These are phyloP conservation scores for Phytopythium chamaehyphon DNA, from an alignment of 352 stramenopile genomes.

Conservation along the genomic window DNA sequence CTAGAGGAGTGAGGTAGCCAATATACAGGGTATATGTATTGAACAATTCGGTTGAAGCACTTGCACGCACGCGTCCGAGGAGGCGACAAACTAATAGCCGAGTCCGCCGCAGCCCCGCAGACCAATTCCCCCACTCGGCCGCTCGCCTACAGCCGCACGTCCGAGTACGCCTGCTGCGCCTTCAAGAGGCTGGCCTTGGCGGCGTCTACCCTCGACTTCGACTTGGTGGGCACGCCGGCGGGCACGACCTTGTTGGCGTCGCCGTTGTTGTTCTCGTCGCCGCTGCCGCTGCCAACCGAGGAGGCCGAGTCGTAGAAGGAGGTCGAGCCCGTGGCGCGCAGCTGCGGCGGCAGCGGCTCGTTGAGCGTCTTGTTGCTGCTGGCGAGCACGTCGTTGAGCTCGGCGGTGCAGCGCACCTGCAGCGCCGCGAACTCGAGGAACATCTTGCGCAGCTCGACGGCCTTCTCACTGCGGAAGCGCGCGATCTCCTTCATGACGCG, in stretches of 20 bases:
- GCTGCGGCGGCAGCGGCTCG: constrained; percentile 30
- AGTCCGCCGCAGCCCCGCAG: background rate
- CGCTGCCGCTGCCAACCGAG: constrained; percentile 37
- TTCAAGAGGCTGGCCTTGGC: constrained; percentile 13
- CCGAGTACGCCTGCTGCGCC: constrained; percentile 33
- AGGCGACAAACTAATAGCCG: no score
- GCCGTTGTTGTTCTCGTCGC: constrained; percentile 22
- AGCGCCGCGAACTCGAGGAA: constrained; percentile 69
- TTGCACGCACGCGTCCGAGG: no score
- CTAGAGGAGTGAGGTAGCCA: background rate
- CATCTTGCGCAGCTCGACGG: constrained; percentile 61
- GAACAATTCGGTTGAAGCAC: background rate
- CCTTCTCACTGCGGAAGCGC: constrained; percentile 72
- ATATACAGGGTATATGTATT: constrained; percentile 8
- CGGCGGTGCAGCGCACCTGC: constrained; percentile 42
- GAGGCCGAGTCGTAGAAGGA: constrained; percentile 38
- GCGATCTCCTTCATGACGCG: constrained; percentile 74
- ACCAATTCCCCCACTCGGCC: background rate
- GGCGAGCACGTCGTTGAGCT: constrained; percentile 45
- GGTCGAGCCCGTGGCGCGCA: constrained; percentile 32
- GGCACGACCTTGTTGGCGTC: constrained; percentile 12
- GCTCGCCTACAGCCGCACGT: constrained; percentile 43
- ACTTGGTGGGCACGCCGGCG: constrained; percentile 10
- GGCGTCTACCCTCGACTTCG: constrained; percentile 7
- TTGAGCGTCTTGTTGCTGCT: constrained; percentile 43